phyloP scores from a whole-genome alignment of 2,329 filamentous ascomycete species.

The Arthrobotrys sphaeroides region DNA sequence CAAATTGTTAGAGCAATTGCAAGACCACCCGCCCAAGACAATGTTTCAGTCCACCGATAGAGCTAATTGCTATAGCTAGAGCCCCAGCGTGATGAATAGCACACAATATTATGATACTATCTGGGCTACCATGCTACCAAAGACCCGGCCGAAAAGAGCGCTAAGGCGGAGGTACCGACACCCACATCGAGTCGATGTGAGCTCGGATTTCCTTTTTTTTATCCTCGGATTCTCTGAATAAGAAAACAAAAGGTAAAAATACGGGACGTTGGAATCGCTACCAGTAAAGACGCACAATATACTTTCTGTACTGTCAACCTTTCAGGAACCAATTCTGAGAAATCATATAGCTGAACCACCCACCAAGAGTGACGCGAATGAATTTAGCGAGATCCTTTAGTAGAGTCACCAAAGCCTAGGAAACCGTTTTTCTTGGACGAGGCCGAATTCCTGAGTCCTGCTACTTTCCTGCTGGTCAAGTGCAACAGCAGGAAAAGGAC shows the following conservation, averaged over 20 bases:
- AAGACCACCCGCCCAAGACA: slow-evolving; percentile 37
- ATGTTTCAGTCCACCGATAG: slow-evolving; percentile 41
- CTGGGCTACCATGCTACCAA: slow-evolving; percentile 43
- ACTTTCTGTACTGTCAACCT: slow-evolving; percentile 19
- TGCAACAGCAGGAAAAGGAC: slow-evolving; percentile 18
- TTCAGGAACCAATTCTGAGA: slow-evolving; percentile 47
- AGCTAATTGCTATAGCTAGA: slow-evolving; percentile 17
- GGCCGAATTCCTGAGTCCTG: neutral
- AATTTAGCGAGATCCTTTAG: slow-evolving; percentile 21
- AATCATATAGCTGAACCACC: neutral
- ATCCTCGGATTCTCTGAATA: neutral
- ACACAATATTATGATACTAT: slow-evolving; percentile 29
- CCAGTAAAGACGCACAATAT: slow-evolving; percentile 6
- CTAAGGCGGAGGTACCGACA: slow-evolving; percentile 32
- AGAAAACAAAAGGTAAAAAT: slow-evolving; percentile 12
- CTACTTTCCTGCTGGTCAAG: neutral
- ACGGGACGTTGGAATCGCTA: slow-evolving; percentile 2
- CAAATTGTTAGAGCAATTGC: slow-evolving; percentile 11
- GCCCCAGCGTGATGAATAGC: slow-evolving; percentile 29
- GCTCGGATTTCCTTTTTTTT: slow-evolving; percentile 10
- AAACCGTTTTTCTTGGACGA: neutral
- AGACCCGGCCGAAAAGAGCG: slow-evolving; percentile 30
- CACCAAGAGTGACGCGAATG: slow-evolving; percentile 36
- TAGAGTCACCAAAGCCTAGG: neutral
- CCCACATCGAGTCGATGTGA: slow-evolving; percentile 8